A percentile compares a stretch with the other conserved stretches of the same genome.
phyloP scores from a whole-genome alignment of 257 asterid species.

The Lithospermum erythrorhizon region DNA sequence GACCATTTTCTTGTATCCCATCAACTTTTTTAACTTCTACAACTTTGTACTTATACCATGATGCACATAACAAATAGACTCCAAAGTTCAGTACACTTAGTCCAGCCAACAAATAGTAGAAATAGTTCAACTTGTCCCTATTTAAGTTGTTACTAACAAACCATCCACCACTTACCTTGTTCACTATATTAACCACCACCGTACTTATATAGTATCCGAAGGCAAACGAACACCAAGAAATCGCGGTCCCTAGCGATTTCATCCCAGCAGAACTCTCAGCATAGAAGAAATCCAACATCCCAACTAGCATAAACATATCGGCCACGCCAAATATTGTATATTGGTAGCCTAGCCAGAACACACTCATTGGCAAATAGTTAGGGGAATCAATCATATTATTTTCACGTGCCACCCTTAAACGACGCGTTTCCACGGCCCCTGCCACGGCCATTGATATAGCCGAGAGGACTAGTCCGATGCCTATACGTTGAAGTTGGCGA shows the following conservation, averaged over 20 bases:
- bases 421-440: constrained; percentile 40
- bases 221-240: constrained; percentile 61
- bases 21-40: constrained; percentile 23
- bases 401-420: constrained; percentile 35
- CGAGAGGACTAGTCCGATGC: constrained; percentile 52
- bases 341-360: constrained; percentile 62
- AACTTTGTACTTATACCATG: constrained; percentile 63
- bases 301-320: constrained; percentile 59
- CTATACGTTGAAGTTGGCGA: constrained; percentile 59
- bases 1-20: background rate
- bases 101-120: constrained; percentile 45
- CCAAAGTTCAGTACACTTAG: constrained; percentile 49
- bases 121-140: constrained; percentile 50
- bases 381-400: constrained; percentile 43
- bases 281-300: constrained; percentile 59
- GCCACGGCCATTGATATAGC: constrained; percentile 55
- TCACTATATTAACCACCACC: constrained; percentile 51
- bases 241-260: constrained; percentile 59
- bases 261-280: constrained; percentile 55
- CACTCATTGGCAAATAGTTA: constrained; percentile 45
- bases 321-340: constrained; percentile 58
- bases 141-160: constrained; percentile 46
- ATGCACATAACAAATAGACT: constrained; percentile 42
- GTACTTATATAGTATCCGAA: constrained; percentile 60
- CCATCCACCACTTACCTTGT: constrained; percentile 63